Evolutionary conservation across 441 rosid species (phyloP).

Genomic region (Gossypium lobatum): DNA sequence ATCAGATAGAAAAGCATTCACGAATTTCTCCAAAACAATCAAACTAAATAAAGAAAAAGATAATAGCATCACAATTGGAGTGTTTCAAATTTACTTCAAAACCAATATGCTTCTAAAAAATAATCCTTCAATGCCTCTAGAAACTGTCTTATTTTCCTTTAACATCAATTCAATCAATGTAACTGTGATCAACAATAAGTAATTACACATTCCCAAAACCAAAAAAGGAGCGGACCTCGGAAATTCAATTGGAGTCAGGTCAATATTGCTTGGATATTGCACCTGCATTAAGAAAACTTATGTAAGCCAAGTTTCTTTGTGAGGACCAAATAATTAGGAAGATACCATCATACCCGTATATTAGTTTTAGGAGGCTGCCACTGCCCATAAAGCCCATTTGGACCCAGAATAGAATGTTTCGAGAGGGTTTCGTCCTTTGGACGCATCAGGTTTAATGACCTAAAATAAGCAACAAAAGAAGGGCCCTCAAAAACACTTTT

Average conservation of each 20-base stretch:
- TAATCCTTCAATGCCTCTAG: conserved; percentile 8
- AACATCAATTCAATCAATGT: neutral
- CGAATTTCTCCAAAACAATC: conserved; percentile 7
- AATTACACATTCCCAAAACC: neutral
- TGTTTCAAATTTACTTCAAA: neutral
- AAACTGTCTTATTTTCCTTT: neutral
- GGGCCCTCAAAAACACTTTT: conserved; percentile 13
- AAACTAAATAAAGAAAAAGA: neutral
- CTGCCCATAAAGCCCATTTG: conserved; percentile 70
- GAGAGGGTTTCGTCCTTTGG: conserved; percentile 88
- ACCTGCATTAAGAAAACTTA: conserved; percentile 24
- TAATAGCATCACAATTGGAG: neutral
- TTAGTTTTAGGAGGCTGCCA: conserved; percentile 75
- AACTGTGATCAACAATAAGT: neutral
- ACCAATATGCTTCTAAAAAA: neutral
- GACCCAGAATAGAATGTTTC: conserved; percentile 88
- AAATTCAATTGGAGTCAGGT: conserved; percentile 67
- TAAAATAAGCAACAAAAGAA: conserved; percentile 27
- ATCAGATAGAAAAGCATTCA: conserved; percentile 18
- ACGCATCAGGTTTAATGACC: conserved; percentile 53
- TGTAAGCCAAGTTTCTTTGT: conserved; percentile 21
- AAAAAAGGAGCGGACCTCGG: conserved; percentile 53
- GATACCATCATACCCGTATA: conserved; percentile 41
- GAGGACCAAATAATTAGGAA: conserved; percentile 15
- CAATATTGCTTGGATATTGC: conserved; percentile 72